Base-by-base conservation (phyloP, 768 basidiomycete genomes). In the Cyathus striatus region DNA sequence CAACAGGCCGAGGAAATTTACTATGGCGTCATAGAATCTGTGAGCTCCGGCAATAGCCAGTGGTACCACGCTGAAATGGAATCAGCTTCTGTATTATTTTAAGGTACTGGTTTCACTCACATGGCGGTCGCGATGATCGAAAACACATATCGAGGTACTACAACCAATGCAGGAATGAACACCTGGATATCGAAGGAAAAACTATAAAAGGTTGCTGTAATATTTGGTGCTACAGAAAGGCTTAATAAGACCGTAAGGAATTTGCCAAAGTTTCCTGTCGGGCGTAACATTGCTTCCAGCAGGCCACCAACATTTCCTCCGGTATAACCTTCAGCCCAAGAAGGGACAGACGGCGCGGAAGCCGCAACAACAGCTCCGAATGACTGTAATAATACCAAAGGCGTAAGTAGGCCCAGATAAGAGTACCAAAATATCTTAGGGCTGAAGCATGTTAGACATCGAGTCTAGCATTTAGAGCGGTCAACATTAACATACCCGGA, bases 191-290 rank as follows among this genome's bases (percentile, higher is more conserved):
- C 83, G 45, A 91, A 71, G 1, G 81, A 78, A 44, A 85, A 75
- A 33, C 84, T 87, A 60, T 96, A 96, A 48, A 91, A 81, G 5
- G 87, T 85, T 2, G 83, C 78, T 1, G 88, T 85, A 35, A 89
- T 83, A 62, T 92, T 93, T 3, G 78, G 86, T 2, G 81, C 80
- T 30, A 91, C 86, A 38, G 84, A 87, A 16, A 96, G 66, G 43
- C 86, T 86, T 48, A 94, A 70, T 35, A 95, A 63, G 25, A 92
- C 84, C 0, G 81, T 84, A 33, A 91, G 66, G 66, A 90, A 85
- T 55, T 86, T 85, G 5, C 87, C 83, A 57, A 89, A 90, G 24
- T 75, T 75, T 32, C 79, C 79, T 0, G 72, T 69, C 1, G 88
- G 88, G n/a, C 67, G 68, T 2, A 90, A 70, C 70, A 89, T 81